Evolutionary conservation across 129 eudicot genomes (phyloP).

Genomic region (Artemisia tridentata): DNA sequence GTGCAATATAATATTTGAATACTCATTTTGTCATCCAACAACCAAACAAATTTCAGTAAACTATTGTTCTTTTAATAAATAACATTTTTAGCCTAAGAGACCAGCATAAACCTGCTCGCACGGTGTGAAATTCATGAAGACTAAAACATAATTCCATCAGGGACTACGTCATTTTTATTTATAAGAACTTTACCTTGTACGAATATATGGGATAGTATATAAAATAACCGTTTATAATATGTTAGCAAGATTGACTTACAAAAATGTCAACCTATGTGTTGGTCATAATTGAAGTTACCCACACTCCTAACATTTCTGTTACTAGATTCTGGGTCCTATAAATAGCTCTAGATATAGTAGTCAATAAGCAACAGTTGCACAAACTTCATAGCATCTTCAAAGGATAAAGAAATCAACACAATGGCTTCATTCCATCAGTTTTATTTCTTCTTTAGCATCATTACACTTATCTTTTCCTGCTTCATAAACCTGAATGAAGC

Average conservation of each 20-base stretch:
- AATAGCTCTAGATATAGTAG: conserved; percentile 22
- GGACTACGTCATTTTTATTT: too few relatives aligned
- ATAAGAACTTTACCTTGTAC: too few relatives aligned
- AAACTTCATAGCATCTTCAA: background rate
- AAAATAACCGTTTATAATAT: background rate
- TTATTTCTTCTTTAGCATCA: conserved; percentile 24
- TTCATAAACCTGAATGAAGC: conserved; percentile 21
- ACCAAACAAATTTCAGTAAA: background rate
- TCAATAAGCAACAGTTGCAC: conserved; percentile 4
- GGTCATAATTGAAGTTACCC: conserved; percentile 30
- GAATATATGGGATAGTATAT: background rate
- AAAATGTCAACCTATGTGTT: conserved; percentile 30
- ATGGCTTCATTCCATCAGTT: conserved; percentile 43
- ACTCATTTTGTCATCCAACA: conserved; percentile 5
- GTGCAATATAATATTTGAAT: conserved; percentile 10
- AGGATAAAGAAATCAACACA: conserved; percentile 1
- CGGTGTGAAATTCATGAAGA: conserved; percentile 23
- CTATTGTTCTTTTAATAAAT: background rate
- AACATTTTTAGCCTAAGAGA: background rate
- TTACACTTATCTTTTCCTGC: conserved; percentile 26
- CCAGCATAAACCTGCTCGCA: conserved; percentile 33
- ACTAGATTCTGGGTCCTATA: conserved; percentile 30
- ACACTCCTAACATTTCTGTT: conserved; percentile 2
- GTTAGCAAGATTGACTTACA: conserved; percentile 17
- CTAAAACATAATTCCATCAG: too few relatives aligned